phyloP scores from a whole-genome alignment of 768 basidiomycete species.

The Melanogaster broomeanus region DNA sequence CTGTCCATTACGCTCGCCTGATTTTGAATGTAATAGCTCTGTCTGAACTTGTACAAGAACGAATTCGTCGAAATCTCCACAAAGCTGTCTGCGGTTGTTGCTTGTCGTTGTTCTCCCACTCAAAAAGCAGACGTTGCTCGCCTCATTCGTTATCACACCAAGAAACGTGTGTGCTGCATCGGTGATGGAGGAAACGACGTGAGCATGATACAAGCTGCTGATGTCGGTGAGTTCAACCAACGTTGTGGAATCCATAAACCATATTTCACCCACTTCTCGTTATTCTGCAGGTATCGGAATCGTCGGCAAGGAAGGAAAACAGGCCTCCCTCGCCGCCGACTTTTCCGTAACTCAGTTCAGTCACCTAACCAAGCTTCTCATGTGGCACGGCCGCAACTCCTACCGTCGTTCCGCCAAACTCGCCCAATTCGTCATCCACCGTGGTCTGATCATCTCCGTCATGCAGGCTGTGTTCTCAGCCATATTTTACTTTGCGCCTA shows the following conservation, averaged over 20 bases:
- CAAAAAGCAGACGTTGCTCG: slow-evolving; percentile 98
- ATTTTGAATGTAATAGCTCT: slow-evolving; percentile 56
- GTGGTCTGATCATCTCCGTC: slow-evolving; percentile 93
- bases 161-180: slow-evolving; percentile 97
- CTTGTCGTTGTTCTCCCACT: slow-evolving; percentile 97
- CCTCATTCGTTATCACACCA: slow-evolving; percentile 85
- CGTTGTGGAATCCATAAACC: background rate
- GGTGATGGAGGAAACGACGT: slow-evolving; percentile 99
- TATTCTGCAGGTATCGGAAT: slow-evolving; percentile 79
- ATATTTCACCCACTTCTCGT: background rate
- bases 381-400: slow-evolving; percentile 99
- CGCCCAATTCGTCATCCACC: slow-evolving; percentile 98
- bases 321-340: slow-evolving; percentile 98
- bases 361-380: slow-evolving; percentile 89
- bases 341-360: slow-evolving; percentile 98
- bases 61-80: slow-evolving; percentile 97
- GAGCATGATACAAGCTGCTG: slow-evolving; percentile 99
- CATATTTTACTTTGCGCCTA: slow-evolving; percentile 93
- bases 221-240: slow-evolving; percentile 75
- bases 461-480: slow-evolving; percentile 97
- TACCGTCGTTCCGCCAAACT: slow-evolving; percentile 98
- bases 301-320: slow-evolving; percentile 98
- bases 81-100: slow-evolving; percentile 93
- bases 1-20: background rate
- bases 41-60: slow-evolving; percentile 84